phyloP scores from a whole-genome alignment of 441 rosid genomes.

The Adansonia grandidieri region DNA sequence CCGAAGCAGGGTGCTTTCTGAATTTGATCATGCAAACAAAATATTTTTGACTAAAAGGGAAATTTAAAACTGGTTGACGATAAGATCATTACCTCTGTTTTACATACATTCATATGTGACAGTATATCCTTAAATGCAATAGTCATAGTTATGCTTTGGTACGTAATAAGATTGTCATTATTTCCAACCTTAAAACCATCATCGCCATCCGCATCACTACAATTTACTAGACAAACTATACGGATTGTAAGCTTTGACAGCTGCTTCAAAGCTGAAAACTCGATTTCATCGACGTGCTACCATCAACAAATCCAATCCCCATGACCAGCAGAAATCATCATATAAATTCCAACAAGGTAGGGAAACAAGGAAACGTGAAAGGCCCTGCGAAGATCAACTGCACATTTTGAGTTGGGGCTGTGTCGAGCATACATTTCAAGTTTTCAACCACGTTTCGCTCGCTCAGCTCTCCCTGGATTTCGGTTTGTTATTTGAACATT shows the following conservation, averaged over 20 bases:
- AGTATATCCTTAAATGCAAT: no score
- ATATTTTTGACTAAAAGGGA: not conserved
- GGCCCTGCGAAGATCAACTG: constrained; percentile 2
- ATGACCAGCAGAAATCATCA: constrained; percentile 3
- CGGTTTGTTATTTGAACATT: not conserved
- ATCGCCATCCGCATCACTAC: not conserved
- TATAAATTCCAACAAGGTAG: constrained; percentile 5
- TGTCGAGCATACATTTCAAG: not conserved
- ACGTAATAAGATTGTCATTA: not conserved
- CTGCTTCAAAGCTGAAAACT: not conserved
- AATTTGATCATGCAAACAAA: not conserved
- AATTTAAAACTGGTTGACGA: not conserved
- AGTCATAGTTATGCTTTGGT: not conserved
- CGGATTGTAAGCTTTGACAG: not conserved
- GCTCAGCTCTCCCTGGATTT: constrained; percentile 3
- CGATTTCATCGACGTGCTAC: not conserved
- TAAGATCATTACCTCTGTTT: not conserved
- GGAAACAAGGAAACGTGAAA: not conserved
- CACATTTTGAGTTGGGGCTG: not conserved
- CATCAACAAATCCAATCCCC: not conserved
- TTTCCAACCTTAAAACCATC: not conserved
- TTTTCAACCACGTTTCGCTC: not conserved
- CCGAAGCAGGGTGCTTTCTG: not conserved
- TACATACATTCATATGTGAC: not conserved
- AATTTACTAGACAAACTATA: not conserved